phyloP scores from a whole-genome alignment of 2,329 filamentous ascomycete genomes.

The Alternaria ethzedia region DNA sequence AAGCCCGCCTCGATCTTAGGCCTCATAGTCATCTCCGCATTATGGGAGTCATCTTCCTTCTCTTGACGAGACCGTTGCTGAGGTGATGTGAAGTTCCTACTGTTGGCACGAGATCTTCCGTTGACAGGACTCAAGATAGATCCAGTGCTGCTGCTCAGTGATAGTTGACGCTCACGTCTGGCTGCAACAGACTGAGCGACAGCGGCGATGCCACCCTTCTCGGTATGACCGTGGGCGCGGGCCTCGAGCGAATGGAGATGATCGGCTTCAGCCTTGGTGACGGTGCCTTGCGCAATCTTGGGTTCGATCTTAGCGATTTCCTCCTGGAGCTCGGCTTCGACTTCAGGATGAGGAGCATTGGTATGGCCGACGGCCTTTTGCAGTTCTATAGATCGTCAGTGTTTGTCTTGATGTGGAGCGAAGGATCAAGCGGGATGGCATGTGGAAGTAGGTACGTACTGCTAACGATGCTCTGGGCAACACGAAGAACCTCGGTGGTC shows the following conservation, averaged over 20 bases:
- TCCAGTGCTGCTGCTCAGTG: conserved; percentile 17
- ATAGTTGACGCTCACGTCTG: conserved; percentile 30
- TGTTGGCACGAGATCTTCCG: conserved; percentile 17
- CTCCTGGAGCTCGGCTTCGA: conserved; percentile 37
- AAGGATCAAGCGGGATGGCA: neutral
- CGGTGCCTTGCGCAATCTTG: conserved; percentile 40
- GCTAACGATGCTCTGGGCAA: conserved; percentile 35
- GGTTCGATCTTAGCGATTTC: conserved; percentile 41
- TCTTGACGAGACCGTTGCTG: conserved; percentile 39
- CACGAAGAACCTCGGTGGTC: conserved; percentile 33
- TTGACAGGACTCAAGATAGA: neutral
- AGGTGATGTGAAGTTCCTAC: conserved; percentile 18
- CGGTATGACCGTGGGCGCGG: conserved; percentile 43
- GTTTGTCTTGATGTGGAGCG: neutral
- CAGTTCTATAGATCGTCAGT: conserved; percentile 34
- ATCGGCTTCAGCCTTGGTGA: conserved; percentile 50
- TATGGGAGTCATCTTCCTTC: conserved; percentile 40
- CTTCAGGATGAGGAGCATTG: conserved; percentile 36
- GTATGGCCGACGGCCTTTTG: conserved; percentile 34
- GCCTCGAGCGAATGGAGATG: conserved; percentile 52
- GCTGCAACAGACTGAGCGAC: conserved; percentile 50
- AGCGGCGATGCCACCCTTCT: conserved; percentile 47
- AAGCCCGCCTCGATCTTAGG: conserved; percentile 44
- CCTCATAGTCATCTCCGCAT: conserved; percentile 34
- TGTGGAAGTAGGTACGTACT: conserved; percentile 28